Conservation (phyloP, 495 filamentous ascomycete species). For the Xylaria palmicola region DNA sequence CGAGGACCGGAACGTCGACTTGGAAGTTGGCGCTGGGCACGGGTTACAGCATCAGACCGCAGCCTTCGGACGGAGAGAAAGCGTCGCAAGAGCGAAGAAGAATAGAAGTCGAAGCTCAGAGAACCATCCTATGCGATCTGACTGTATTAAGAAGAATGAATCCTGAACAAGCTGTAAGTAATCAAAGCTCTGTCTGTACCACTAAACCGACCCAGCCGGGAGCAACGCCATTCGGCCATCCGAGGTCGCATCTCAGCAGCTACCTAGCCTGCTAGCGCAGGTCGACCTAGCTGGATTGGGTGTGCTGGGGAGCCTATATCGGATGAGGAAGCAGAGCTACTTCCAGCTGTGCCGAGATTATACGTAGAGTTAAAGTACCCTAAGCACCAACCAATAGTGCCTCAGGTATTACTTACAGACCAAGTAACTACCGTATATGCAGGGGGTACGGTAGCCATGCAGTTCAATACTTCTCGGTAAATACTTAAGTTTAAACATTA, state of each 20-base stretch:
- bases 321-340: neutral
- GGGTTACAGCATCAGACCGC: neutral
- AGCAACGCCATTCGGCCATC: conserved; percentile 1
- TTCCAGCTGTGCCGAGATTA: neutral
- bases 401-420: too few relatives aligned
- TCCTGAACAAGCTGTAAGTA: neutral
- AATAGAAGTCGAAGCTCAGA: neutral
- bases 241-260: conserved; percentile 1
- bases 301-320: conserved; percentile 1
- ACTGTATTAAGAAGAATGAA: neutral
- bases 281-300: too few relatives aligned
- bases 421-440: too few relatives aligned
- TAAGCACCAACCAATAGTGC: too few relatives aligned
- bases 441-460: too few relatives aligned
- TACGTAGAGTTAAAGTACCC: too few relatives aligned
- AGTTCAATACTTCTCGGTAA: too few relatives aligned
- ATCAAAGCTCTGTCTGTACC: neutral
- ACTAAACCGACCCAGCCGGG: too few relatives aligned
- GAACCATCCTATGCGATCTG: neutral
- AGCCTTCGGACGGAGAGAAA: neutral
- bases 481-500: too few relatives aligned
- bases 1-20: neutral
- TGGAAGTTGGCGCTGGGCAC: neutral
- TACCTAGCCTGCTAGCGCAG: neutral
- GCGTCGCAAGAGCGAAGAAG: neutral